These are phyloP conservation scores for Postia placenta DNA, from an alignment of 768 basidiomycete genomes.

Conservation along the genomic window DNA sequence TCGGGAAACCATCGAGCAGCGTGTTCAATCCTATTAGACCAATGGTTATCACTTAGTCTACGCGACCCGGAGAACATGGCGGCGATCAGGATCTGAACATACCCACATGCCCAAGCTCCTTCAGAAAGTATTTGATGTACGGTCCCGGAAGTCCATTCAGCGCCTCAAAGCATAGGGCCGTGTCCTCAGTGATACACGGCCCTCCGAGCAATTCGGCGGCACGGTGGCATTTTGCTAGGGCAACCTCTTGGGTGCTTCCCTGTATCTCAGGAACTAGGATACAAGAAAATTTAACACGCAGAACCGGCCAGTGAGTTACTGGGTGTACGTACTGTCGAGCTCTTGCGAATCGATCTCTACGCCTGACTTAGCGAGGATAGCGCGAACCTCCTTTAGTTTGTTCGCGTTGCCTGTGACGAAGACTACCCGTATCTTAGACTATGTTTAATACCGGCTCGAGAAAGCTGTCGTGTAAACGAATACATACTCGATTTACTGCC, in stretches of 20 bases:
- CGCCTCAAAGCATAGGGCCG: slow-evolving; percentile 87
- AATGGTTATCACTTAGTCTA: neutral
- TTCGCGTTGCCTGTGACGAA: slow-evolving; percentile 95
- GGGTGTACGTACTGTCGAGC: slow-evolving; percentile 62
- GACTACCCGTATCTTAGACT: slow-evolving; percentile 35
- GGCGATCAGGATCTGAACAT: slow-evolving; percentile 12
- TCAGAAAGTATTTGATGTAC: slow-evolving; percentile 93
- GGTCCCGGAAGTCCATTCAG: slow-evolving; percentile 91
- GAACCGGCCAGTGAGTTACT: neutral
- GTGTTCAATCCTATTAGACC: slow-evolving; percentile 56
- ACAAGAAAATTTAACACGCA: neutral
- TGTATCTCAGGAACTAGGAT: slow-evolving; percentile 88
- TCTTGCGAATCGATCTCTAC: slow-evolving; percentile 73
- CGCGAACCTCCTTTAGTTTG: slow-evolving; percentile 84
- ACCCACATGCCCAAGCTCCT: slow-evolving; percentile 80
- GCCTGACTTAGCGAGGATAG: slow-evolving; percentile 67
- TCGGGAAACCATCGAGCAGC: slow-evolving; percentile 71
- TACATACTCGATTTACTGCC: neutral
- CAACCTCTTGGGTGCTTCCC: slow-evolving; percentile 88
- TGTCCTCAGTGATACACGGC: slow-evolving; percentile 83
- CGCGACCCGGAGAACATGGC: no score
- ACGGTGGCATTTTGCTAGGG: slow-evolving; percentile 75
- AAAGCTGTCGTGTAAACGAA: neutral
- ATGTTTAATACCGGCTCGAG: neutral
- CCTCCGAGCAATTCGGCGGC: slow-evolving; percentile 75